Base-by-base conservation (phyloP, 1,139 yeast species). In the Sugiyamaella xylanicola region DNA sequence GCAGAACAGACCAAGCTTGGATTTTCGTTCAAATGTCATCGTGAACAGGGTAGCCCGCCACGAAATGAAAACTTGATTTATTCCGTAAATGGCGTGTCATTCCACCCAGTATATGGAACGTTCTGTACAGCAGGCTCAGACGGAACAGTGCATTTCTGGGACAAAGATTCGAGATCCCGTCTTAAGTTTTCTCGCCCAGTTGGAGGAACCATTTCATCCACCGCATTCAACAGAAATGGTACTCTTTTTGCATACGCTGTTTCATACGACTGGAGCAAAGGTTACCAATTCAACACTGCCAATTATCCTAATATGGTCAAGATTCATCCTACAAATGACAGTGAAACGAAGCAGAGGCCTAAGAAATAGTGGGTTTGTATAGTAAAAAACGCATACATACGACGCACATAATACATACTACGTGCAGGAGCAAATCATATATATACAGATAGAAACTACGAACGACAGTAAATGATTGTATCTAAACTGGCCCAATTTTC, bases 81-180 rank as follows among this genome's bases (percentile, higher is more conserved):
- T 68, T 77, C 97, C 0, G 85, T 95, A 48, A 90, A 91, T 69
- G 80, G 87, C 52, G 86, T 93, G 52, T 78, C 83, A 16, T 89
- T 92, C 77, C 98, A 95, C 68, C 99, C 99, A 3, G 75, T 81
- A 15, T 86, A 85, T 71, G 97, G 97, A 43, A 91, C 99, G 1
- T 87, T 95, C 71, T 85, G 86, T 54, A 95, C 99, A 4, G 95
- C 96, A 0, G 99, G 99, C 11, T 82, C 95, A 39, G 99, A 95
- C 71, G 99, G 99, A 15, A 80, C 95, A 5, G 87, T 91, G 75
- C 86, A 92, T 66, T 87, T 88, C 74, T 95, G 99, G 99, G 99
- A 95, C 71, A 91, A 90, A 72, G 97, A 90, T 66, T 87, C 95
- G 53, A 84, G 87, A 69, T 96, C 89, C 69, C 81, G 98, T 64